Conservation (phyloP, 805 yeast species). For the Pichia paraexigua region DNA sequence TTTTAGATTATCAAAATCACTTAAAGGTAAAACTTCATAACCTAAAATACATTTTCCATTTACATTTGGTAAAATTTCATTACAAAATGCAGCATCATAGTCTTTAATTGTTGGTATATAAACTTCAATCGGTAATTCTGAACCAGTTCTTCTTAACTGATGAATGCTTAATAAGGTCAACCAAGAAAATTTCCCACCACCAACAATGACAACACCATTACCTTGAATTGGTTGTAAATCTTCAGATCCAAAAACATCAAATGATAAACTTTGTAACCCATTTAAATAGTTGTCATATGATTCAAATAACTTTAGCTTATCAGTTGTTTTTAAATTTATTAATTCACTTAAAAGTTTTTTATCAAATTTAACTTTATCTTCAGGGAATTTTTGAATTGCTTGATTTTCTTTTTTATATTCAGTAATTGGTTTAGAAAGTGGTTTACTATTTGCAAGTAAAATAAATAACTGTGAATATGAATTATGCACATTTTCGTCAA, state of each 20-base stretch:
- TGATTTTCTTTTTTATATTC: constrained; percentile 30
- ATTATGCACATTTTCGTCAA: neutral
- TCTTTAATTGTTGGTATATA: constrained; percentile 37
- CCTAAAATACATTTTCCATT: constrained; percentile 42
- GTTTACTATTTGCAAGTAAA: constrained; percentile 21
- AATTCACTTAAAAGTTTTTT: neutral
- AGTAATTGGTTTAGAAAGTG: constrained; percentile 34
- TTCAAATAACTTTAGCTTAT: constrained; percentile 14
- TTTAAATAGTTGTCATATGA: constrained; percentile 13
- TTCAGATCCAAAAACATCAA: constrained; percentile 26
- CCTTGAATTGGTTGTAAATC: constrained; percentile 4
- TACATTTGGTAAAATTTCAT: constrained; percentile 30
- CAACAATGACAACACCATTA: constrained; percentile 41
- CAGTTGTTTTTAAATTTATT: neutral
- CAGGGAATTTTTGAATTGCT: constrained; percentile 34
- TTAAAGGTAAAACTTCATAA: constrained; percentile 24
- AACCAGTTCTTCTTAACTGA: constrained; percentile 37
- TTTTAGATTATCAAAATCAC: constrained; percentile 19
- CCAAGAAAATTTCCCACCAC: constrained; percentile 47
- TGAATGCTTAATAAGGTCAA: constrained; percentile 40
- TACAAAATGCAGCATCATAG: constrained; percentile 42
- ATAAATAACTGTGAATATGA: constrained; percentile 18
- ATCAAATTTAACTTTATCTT: constrained; percentile 19
- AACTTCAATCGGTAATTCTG: constrained; percentile 43
- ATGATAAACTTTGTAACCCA: constrained; percentile 29